phyloP scores from a whole-genome alignment of 2,329 filamentous ascomycete species.

The Phyllosticta capitalensis region DNA sequence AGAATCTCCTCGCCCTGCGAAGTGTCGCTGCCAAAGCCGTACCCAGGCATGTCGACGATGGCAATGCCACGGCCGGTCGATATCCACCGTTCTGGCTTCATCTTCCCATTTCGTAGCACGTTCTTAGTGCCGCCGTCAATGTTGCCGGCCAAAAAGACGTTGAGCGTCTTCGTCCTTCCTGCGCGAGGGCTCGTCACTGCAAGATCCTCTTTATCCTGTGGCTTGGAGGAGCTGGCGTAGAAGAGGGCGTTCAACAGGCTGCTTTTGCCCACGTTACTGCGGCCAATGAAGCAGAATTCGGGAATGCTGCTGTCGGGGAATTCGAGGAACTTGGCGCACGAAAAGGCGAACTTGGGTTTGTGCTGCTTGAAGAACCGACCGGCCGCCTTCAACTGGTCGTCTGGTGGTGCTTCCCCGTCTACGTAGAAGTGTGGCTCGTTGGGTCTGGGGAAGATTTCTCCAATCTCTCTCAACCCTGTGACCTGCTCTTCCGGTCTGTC shows the following conservation, averaged over 20 bases:
- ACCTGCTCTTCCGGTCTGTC: neutral
- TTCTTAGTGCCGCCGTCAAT: constrained; percentile 5
- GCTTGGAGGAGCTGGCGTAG: constrained; percentile 32
- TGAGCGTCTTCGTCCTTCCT: constrained; percentile 56
- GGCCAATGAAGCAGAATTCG: constrained; percentile 58
- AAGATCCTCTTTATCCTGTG: constrained; percentile 24
- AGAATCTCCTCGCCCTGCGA: constrained; percentile 60
- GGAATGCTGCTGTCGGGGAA: constrained; percentile 47
- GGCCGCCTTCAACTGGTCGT: constrained; percentile 31
- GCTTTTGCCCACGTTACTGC: constrained; percentile 63
- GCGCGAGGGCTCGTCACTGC: neutral
- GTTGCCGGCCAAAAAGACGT: constrained; percentile 48
- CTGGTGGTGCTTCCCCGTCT: constrained; percentile 18
- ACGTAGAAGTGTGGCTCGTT: constrained; percentile 5
- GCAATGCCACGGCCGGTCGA: constrained; percentile 37
- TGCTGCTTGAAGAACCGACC: constrained; percentile 34
- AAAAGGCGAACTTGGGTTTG: constrained; percentile 49
- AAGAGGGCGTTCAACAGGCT: constrained; percentile 57
- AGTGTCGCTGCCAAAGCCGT: constrained; percentile 51
- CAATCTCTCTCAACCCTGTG: neutral
- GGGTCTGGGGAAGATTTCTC: neutral
- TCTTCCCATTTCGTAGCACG: neutral
- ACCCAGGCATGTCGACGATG: constrained; percentile 63
- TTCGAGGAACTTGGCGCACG: constrained; percentile 49
- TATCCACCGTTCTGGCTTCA: constrained; percentile 12